Base-by-base conservation (phyloP, 371 early-diverging fungal genomes). In the Haplosporangium sp. region DNA sequence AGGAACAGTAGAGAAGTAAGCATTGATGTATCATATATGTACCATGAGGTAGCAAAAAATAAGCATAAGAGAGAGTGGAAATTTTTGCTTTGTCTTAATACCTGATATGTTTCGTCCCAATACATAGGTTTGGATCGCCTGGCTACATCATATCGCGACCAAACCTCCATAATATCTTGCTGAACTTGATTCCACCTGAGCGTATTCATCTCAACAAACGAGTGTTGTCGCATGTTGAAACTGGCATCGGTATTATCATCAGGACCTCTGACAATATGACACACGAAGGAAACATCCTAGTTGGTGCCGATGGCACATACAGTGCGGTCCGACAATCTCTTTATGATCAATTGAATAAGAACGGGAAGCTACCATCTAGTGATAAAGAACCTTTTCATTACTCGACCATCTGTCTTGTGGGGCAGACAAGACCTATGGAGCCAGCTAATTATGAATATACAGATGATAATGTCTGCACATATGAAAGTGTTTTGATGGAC, bases 261-360 rank as follows among this genome's bases (percentile, higher is more conserved):
- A 45, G 52, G 1, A 63, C 48, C 11, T 56, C 68, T 1, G 76
- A 76, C 11, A 39, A 48, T 0, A 17, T 40, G 40, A 44, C 20
- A 0, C 42, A 45, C 38, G 35, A 60, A 2, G 67, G 71, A 9
- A 42, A 70, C 17, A 76, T 76, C 48, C 55, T 76, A 37, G 67
- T 76, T 2, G 76, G 71, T 2, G 58, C 66, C 7, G 76, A 76
- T 45, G 44, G 44, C 3, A 67, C 70, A 15, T 69, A 76, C 34
- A 66, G 67, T 17, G 66, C 58, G 0, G 71, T 76, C 0, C 67
- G 76, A 8, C 55, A 71, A 7, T 27, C 27, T 0, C 38, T 76
- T 11, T 71, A 76, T 44, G 45, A 42, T 10, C 15, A 53, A 1
- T 15, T 76, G 56, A 38, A 61, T 1, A 59, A 69, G 20, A 17